Percentiles rank a stretch among this genome's conserved stretches.
phyloP scores from a whole-genome alignment of 352 stramenopile genomes.

The Pythium plurisporium region DNA sequence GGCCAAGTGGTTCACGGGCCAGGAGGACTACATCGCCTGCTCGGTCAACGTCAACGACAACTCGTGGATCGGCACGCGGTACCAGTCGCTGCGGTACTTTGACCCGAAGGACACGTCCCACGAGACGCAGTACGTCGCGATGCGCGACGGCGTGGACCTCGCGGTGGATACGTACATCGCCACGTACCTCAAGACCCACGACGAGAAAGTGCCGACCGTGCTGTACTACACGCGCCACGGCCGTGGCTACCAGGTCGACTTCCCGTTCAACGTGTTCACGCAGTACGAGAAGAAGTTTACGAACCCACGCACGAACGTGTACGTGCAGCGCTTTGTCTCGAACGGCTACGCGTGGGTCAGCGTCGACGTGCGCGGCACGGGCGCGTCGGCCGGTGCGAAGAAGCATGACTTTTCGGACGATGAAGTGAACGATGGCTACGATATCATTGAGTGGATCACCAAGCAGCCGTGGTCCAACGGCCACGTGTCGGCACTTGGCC shows the following conservation, averaged over 20 bases:
- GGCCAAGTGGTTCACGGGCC: slow-evolving; percentile 54
- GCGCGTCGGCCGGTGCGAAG: slow-evolving; percentile 63
- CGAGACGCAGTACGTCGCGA: slow-evolving; percentile 68
- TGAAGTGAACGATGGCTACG: slow-evolving; percentile 68
- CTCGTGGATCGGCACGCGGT: slow-evolving; percentile 59
- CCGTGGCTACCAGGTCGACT: slow-evolving; percentile 74
- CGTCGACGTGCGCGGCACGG: slow-evolving; percentile 76
- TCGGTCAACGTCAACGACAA: slow-evolving; percentile 68
- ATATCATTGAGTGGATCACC: slow-evolving; percentile 79
- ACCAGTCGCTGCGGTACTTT: slow-evolving; percentile 74
- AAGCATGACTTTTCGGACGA: slow-evolving; percentile 63
- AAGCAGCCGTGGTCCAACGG: slow-evolving; percentile 78
- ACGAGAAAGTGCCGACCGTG: slow-evolving; percentile 61
- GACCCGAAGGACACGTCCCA: slow-evolving; percentile 66
- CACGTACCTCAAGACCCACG: slow-evolving; percentile 53
- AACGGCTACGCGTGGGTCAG: slow-evolving; percentile 75
- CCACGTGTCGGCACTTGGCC: slow-evolving; percentile 62
- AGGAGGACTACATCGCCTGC: slow-evolving; percentile 58
- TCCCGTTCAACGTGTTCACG: slow-evolving; percentile 71
- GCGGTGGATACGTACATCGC: slow-evolving; percentile 72
- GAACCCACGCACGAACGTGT: slow-evolving; percentile 72
- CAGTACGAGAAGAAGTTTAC: slow-evolving; percentile 69
- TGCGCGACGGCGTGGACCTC: slow-evolving; percentile 65
- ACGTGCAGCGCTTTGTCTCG: slow-evolving; percentile 65
- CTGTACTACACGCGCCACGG: slow-evolving; percentile 74